Evolutionary conservation across 139 green algal genomes (phyloP), one percentile per base, ranked within the genome.

Genomic region (Asterochloris sp.): DNA sequence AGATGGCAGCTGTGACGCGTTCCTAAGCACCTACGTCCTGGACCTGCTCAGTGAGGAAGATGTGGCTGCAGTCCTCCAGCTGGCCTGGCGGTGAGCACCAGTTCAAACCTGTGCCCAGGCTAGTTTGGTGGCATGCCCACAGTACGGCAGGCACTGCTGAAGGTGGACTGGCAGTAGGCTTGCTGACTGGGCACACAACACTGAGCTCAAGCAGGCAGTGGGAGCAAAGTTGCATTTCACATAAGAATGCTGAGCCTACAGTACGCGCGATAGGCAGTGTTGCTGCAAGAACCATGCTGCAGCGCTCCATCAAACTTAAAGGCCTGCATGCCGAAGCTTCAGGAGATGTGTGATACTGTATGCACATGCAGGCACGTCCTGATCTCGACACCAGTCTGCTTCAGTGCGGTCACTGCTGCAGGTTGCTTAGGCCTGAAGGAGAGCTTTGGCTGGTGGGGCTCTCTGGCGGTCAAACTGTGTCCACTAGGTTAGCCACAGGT

Each of bases 1-100:
- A 61, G 77, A 81, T 74, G 63, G 62, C 13, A 27, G 61, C 29
- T 23, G 61, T 19, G 77, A 74, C 29, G 77, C 27, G 13, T 81
- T 81, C 28, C 11, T 81, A 13, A 81, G 77, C 63, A 81, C 77
- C 29, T 81, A 81, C 23, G 77, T 81, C n/a, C 27, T 81, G 26
- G 77, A 81, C 63, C 68, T 81, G 10, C 77, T 81, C 4, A 63
- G 26, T 74, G 77, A 81, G 26, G 26, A 81, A 15, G 77, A 81
- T 15, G 73, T 81, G 19, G 62, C 47, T 9, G 62, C 62, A 28
- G 77, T 73, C 28, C 27, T 81, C 14, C 24, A 14, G 11, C 28
- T 81, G 12, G 77, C 77, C 47, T 38, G 54, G n/a, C 73, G 77
- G 77, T 81, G 12, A 19, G 16, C 12, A 6, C 12, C 10, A 28